Evolutionary conservation across 257 asterid genomes (phyloP).

Genomic region (Haberlea rhodopensis): DNA sequence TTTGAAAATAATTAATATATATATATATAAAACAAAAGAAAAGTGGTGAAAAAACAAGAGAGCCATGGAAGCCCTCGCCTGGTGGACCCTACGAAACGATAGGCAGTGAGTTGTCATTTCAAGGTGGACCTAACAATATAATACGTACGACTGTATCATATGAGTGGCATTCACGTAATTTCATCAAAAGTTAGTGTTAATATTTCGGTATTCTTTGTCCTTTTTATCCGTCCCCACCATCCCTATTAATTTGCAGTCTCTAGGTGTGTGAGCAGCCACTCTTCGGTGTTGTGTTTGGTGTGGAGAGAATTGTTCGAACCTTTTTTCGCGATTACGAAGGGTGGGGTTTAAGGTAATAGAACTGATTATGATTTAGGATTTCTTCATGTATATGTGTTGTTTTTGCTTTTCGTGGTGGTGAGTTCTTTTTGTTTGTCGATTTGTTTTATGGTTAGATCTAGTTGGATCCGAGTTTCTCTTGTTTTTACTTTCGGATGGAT

Average conservation of each 20-base stretch:
- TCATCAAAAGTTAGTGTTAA: not conserved
- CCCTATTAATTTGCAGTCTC: slow-evolving; percentile 22
- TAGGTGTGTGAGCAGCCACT: not conserved
- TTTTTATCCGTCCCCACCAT: slow-evolving; percentile 16
- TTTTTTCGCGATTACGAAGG: too few species aligned
- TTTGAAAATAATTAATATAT: too few species aligned
- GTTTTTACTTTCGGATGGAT: not conserved
- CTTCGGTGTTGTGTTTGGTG: not conserved
- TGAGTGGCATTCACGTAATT: slow-evolving; percentile 29
- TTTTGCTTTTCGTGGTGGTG: not conserved
- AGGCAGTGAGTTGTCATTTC: slow-evolving; percentile 42
- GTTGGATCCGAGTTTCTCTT: not conserved
- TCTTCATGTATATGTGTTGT: slow-evolving; percentile 10
- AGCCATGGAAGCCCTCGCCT: not conserved
- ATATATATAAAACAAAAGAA: too few species aligned
- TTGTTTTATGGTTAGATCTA: not conserved
- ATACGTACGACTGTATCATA: not conserved
- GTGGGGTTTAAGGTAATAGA: slow-evolving; percentile 10
- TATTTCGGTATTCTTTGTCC: not conserved
- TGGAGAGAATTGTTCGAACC: not conserved
- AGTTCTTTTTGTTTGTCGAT: not conserved
- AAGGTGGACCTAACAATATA: not conserved
- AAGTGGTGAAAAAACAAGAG: not conserved
- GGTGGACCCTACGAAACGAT: not conserved
- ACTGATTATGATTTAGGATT: slow-evolving; percentile 1